phyloP scores from a whole-genome alignment of 768 basidiomycete species.

The Dentipellis fragilis region DNA sequence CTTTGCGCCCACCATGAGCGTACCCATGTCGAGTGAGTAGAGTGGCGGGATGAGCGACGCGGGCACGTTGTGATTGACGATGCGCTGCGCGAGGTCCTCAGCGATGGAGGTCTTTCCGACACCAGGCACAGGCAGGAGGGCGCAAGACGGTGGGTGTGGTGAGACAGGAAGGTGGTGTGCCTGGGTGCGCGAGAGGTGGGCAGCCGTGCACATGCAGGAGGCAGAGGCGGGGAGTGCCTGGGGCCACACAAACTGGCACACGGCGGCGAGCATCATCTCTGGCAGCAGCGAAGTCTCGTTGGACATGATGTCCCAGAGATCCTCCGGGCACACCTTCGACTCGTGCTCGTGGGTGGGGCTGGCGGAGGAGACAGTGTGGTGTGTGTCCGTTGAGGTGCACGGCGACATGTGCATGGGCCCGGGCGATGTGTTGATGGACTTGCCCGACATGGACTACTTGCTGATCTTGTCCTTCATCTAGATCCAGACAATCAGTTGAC shows the following conservation, averaged over 20 bases:
- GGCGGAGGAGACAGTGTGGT: conserved; percentile 3
- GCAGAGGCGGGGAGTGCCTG: no score
- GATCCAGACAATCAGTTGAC: conserved; percentile 5
- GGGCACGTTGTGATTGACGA: conserved; percentile 89
- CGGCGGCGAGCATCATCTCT: conserved; percentile 83
- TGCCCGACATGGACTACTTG: conserved; percentile 30
- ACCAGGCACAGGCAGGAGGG: conserved; percentile 89
- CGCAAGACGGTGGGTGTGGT: no score
- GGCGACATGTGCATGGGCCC: conserved; percentile 13
- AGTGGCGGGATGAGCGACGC: conserved; percentile 61
- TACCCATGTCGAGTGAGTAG: conserved; percentile 89
- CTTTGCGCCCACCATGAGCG: conserved; percentile 89
- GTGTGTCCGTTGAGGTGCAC: conserved; percentile 8
- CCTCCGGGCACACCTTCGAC: conserved; percentile 33
- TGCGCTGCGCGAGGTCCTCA: conserved; percentile 92
- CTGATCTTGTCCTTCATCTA: conserved; percentile 82
- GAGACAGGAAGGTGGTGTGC: no score
- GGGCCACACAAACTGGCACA: conserved; percentile 85
- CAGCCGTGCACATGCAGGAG: no score
- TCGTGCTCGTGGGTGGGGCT: conserved; percentile 16
- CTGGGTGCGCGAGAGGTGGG: no score
- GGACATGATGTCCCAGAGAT: conserved; percentile 80
- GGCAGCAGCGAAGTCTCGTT: conserved; percentile 75
- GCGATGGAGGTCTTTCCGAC: conserved; percentile 95
- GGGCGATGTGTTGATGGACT: conserved; percentile 17